A percentile compares a stretch with the other conserved stretches of the same genome.
phyloP scores from a whole-genome alignment of 2,329 filamentous ascomycete genomes.

The Mycosphaerella arachidis region DNA sequence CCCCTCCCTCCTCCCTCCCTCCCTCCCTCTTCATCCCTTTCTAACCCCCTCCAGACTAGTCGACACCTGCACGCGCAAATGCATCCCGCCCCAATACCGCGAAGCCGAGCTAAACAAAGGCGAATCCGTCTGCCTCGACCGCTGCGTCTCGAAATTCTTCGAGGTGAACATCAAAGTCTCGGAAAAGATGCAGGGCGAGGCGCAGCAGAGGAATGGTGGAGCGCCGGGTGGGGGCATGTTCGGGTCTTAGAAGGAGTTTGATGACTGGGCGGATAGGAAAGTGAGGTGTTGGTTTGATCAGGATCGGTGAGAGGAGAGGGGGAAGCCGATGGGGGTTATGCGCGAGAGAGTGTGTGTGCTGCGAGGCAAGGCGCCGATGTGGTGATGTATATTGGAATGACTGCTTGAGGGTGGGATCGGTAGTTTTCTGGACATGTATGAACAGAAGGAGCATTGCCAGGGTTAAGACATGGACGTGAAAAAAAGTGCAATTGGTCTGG shows the following conservation, averaged over 20 bases:
- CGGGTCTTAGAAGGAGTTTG: conserved; percentile 4
- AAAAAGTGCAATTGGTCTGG: background rate
- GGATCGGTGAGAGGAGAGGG: background rate
- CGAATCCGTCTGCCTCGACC: conserved; percentile 96
- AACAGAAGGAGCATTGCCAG: background rate
- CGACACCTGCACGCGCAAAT: conserved; percentile 88
- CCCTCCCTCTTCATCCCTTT: background rate
- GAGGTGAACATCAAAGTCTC: conserved; percentile 97
- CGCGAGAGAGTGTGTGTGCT: too few relatives aligned
- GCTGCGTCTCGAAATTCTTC: conserved; percentile 97
- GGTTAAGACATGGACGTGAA: too few relatives aligned
- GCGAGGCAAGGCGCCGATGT: background rate
- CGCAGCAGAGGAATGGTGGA: conserved; percentile 59
- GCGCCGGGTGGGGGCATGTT: conserved; percentile 44
- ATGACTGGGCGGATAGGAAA: background rate
- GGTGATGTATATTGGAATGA: background rate
- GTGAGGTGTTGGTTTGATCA: background rate
- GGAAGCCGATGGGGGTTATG: background rate
- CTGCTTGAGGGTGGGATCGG: background rate
- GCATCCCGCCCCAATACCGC: conserved; percentile 85
- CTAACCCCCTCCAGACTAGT: conserved; percentile 50
- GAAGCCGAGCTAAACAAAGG: conserved; percentile 98
- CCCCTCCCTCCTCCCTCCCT: background rate
- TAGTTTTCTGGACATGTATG: background rate
- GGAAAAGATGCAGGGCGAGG: conserved; percentile 91